phyloP scores from a whole-genome alignment of 2,329 filamentous ascomycete species.

The Raffaelea ambrosiae region DNA sequence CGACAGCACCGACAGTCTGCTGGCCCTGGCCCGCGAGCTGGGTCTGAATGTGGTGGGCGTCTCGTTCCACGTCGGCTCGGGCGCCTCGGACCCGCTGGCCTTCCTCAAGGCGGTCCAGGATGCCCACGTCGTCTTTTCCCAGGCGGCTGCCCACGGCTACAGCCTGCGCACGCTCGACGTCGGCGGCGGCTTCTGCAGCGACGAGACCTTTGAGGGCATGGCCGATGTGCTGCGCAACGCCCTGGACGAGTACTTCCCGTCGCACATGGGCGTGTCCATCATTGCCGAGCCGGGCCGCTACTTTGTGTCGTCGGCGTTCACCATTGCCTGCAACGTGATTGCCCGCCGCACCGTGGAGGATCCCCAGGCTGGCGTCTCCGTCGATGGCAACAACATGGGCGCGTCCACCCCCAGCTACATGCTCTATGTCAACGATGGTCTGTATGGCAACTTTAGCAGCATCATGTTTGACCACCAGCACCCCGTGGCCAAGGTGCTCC shows the following conservation, averaged over 20 bases:
- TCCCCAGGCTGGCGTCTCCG: slow-evolving; percentile 35
- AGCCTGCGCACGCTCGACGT: slow-evolving; percentile 83
- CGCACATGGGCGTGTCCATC: slow-evolving; percentile 61
- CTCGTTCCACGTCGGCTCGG: slow-evolving; percentile 96
- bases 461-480: slow-evolving; percentile 99
- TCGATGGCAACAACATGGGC: slow-evolving; percentile 21
- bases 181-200: slow-evolving; percentile 83
- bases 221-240: slow-evolving; percentile 70
- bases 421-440: slow-evolving; percentile 94
- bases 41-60: slow-evolving; percentile 89
- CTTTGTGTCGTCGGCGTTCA: slow-evolving; percentile 91
- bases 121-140: slow-evolving; percentile 80
- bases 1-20: slow-evolving; percentile 68
- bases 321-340: slow-evolving; percentile 90
- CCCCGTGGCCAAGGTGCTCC: slow-evolving; percentile 74
- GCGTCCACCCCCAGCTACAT: slow-evolving; percentile 65
- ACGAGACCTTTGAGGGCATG: slow-evolving; percentile 80
- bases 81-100: slow-evolving; percentile 84
- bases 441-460: slow-evolving; percentile 98
- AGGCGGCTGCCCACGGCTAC: slow-evolving; percentile 68
- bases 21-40: slow-evolving; percentile 71
- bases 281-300: slow-evolving; percentile 96
- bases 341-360: slow-evolving; percentile 83
- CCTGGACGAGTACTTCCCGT: slow-evolving; percentile 81
- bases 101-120: slow-evolving; percentile 89